Conservation (phyloP, 2,329 filamentous ascomycete genomes). For the Neurospora sp. region DNA sequence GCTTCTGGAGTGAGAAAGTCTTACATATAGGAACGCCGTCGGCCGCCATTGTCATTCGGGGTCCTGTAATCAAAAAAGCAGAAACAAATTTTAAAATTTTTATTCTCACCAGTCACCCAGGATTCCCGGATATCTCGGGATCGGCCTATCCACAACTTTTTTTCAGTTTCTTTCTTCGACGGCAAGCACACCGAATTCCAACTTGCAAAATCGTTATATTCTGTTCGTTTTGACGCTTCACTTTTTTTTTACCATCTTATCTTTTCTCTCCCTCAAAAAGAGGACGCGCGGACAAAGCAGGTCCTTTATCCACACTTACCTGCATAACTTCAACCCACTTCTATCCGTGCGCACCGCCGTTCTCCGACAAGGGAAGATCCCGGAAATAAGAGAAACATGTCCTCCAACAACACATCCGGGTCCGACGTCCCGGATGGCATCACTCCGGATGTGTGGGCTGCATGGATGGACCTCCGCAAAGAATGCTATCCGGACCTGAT, state of each 20-base stretch:
- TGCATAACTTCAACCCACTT: neutral
- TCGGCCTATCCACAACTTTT: neutral
- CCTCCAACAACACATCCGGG: neutral
- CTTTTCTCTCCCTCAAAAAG: neutral
- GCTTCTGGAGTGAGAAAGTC: neutral
- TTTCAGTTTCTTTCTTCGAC: neutral
- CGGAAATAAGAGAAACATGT: neutral
- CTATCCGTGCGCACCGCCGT: neutral
- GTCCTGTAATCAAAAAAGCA: neutral
- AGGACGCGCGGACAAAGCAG: neutral
- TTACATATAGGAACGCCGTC: neutral
- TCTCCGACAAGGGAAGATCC: neutral
- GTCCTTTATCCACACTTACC: neutral
- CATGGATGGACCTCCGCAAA: neutral
- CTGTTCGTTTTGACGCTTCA: neutral
- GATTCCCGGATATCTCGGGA: neutral
- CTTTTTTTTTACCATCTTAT: neutral
- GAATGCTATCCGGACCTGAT: constrained; percentile 5
- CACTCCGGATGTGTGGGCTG: constrained; percentile 1
- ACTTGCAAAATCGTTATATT: neutral
- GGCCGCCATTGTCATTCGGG: neutral
- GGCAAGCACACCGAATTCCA: neutral
- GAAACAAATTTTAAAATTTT: neutral
- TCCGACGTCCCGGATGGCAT: neutral
- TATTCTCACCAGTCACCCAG: neutral